A percentile compares a stretch with the other conserved stretches of the same genome.
phyloP scores from a whole-genome alignment of 106 monocot species.

The Dendrobium officinale region DNA sequence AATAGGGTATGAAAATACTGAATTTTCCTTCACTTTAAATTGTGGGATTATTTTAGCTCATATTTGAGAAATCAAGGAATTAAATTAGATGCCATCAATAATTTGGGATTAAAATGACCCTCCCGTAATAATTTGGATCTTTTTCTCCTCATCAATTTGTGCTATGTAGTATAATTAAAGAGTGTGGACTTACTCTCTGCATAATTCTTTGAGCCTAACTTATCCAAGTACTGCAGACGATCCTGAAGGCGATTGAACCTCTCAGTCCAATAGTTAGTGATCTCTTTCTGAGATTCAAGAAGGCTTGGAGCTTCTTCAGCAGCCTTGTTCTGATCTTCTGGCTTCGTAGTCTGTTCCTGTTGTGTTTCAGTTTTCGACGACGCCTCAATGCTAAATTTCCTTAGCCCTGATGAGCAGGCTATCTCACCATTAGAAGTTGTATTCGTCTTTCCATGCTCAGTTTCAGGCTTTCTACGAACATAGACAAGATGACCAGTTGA shows the following conservation, averaged over 20 bases:
- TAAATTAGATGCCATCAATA: too few species aligned
- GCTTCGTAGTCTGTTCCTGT: background rate
- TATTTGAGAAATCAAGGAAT: too few species aligned
- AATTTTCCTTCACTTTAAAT: too few species aligned
- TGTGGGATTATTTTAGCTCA: too few species aligned
- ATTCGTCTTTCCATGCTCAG: conserved; percentile 38
- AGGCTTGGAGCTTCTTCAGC: background rate
- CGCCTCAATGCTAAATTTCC: background rate
- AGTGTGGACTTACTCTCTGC: conserved; percentile 4
- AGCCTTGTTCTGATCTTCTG: background rate
- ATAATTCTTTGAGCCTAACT: conserved; percentile 8
- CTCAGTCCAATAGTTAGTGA: conserved; percentile 4
- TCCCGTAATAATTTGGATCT: too few species aligned
- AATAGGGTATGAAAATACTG: too few species aligned
- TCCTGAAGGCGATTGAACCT: conserved; percentile 7
- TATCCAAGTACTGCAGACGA: background rate
- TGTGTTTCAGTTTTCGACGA: background rate
- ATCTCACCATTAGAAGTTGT: background rate
- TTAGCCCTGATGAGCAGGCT: background rate
- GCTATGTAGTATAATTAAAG: too few species aligned
- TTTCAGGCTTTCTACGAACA: conserved; percentile 66
- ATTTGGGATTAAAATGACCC: too few species aligned
- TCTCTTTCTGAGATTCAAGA: background rate
- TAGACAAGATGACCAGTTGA: conserved; percentile 56
- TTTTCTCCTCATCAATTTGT: too few species aligned